Base-by-base conservation (phyloP, 441 rosid species). In the Adansonia rubrostipa region DNA sequence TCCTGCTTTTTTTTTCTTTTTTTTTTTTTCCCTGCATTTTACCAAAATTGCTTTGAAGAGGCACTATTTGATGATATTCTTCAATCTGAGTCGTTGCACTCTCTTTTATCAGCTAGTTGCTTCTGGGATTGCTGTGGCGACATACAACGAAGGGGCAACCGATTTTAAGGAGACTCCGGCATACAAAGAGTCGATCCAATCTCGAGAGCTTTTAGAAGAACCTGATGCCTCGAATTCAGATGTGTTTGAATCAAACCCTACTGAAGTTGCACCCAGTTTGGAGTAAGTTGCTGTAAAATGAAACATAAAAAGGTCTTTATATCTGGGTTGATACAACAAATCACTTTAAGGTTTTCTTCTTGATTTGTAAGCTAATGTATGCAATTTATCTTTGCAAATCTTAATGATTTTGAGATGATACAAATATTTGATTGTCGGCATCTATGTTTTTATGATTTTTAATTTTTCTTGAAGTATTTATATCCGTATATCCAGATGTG, bases 201-300 rank as follows among this genome's bases (percentile, higher is more conserved):
- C 96, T 56, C 90, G 70, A 71, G 93, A 92, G 63, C 90, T 93
- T 71, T 82, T 93, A 17, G 97, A 93, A 79, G 96, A 87, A 81
- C 92, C 97, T 1, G 93, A 89, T 10, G 83, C 88, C 76, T 92
- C 93, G 0, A 87, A 77, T 78, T 81, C 95, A 1, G 98, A 95
- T 80, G 92, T 93, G 58, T 92, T 95, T 0, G 99, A 95, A 76
- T 91, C 97, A 51, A 93, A 93, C 75, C 99, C 98, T 14, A 93
- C 97, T 8, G 99, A 95, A 86, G 96, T 91, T 80, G 97, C 98
- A 1, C 97, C 97, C 71, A 89, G 94, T 84, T 88, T 91, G 90
- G 96, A 95, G 45, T 95, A 89, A 84, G 78, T 24, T 36, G 60
- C 47, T 17, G 33, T 51, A 33, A 53, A 56, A 63, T 63, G 45